Evolutionary conservation across 225 moss, liverwort and hornwort genomes (phyloP), one percentile per base, ranked within the genome.

Genomic region (Antitrichia curtipendula): DNA sequence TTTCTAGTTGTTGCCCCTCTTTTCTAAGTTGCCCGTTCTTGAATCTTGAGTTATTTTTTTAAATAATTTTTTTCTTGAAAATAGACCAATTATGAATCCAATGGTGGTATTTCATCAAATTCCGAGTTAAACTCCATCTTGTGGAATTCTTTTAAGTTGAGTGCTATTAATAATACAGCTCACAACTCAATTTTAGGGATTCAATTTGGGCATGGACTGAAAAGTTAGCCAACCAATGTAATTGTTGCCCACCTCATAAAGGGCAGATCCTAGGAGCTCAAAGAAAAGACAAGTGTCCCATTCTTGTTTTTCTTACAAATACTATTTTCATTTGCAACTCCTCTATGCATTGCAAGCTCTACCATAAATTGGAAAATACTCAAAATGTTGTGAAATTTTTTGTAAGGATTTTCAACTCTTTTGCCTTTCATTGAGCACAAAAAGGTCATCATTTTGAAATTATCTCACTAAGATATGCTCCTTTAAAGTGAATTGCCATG

Each of bases 1-100:
- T 66, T 65, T 66, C 2, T 12, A 2, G 12, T 12, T 0, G 2
- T 1, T 38, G 1, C 4, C 7, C 1, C 0, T 23, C 7, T 38
- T 38, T 13, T 68, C 13, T 22, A 4, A 68, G 4, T 0, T 68
- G 0, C 2, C 1, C 4, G 1, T 38, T 7, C 1, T 38, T 12
- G 13, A n/a, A 21, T 65, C 31, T 65, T 21, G 10, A 36, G 17
- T n/a, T n/a, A n/a, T n/a, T n/a, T n/a, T n/a, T n/a, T n/a, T n/a
- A n/a, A n/a, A n/a, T n/a, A n/a, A n/a, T n/a, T n/a, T n/a, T n/a
- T n/a, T n/a, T n/a, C n/a, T n/a, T n/a, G n/a, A n/a, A n/a, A n/a
- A n/a, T n/a, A n/a, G n/a, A n/a, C n/a, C n/a, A n/a, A n/a, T n/a
- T n/a, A n/a, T n/a, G n/a, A n/a, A n/a, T 68, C 23, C 7, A 7